Conservation (phyloP, 768 basidiomycete genomes). For the Hericium coralloides region DNA sequence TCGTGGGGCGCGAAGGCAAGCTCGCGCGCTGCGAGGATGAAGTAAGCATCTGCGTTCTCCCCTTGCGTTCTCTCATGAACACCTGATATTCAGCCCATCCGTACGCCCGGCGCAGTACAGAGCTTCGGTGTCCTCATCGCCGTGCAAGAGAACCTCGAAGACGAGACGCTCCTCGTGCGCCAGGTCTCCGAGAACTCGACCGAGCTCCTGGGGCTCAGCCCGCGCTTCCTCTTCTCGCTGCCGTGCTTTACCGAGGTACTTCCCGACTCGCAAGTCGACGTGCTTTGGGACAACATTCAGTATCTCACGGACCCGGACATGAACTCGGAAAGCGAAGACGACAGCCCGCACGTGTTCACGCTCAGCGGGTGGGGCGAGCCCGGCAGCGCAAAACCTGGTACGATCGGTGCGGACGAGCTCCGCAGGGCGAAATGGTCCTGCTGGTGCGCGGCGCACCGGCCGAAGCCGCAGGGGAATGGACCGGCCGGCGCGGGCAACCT, state of each 20-base stretch:
- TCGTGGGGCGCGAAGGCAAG: slow-evolving; percentile 61
- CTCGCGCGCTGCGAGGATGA: slow-evolving; percentile 70
- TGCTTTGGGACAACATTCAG: slow-evolving; percentile 68
- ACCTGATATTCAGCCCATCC: slow-evolving; percentile 52
- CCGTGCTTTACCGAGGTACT: slow-evolving; percentile 68
- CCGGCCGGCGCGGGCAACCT: slow-evolving; percentile 20
- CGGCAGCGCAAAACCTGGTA: slow-evolving; percentile 32
- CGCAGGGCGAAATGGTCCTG: slow-evolving; percentile 49
- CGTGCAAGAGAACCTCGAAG: slow-evolving; percentile 50
- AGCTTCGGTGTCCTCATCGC: slow-evolving; percentile 76
- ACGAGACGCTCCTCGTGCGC: slow-evolving; percentile 46
- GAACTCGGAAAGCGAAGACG: slow-evolving; percentile 29
- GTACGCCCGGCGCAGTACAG: slow-evolving; percentile 74
- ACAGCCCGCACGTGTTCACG: slow-evolving; percentile 58
- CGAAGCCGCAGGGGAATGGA: slow-evolving; percentile 21
- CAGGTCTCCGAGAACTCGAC: slow-evolving; percentile 83
- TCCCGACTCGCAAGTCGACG: slow-evolving; percentile 51
- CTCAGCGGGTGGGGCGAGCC: slow-evolving; percentile 67
- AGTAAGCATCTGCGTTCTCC: slow-evolving; percentile 20
- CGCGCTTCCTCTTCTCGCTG: slow-evolving; percentile 58
- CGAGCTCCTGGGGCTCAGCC: slow-evolving; percentile 66
- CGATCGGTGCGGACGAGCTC: slow-evolving; percentile 19
- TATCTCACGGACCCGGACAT: slow-evolving; percentile 46
- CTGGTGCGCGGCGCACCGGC: slow-evolving; percentile 61
- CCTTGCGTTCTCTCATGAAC: neutral